phyloP scores from a whole-genome alignment of 1,284 basidiomycete species.

The Ceratobasidium sp. region DNA sequence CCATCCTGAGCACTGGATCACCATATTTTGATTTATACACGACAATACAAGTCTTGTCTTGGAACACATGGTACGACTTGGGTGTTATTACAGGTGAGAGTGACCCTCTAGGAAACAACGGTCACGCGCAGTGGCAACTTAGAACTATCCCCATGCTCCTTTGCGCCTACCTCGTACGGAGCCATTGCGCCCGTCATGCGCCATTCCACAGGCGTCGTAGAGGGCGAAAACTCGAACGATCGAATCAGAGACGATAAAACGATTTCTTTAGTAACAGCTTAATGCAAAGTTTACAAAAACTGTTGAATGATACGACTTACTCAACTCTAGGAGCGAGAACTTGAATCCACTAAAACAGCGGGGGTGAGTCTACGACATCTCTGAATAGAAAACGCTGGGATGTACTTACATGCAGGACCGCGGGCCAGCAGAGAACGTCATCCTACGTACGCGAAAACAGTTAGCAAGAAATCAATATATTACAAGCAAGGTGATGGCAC shows the following conservation, averaged over 20 bases:
- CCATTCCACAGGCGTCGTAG: background rate
- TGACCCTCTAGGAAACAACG: background rate
- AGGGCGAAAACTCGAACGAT: slow-evolving; percentile 20
- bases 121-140: background rate
- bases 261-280: background rate
- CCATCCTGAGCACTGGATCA: too few species aligned
- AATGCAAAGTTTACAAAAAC: background rate
- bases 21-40: too few species aligned
- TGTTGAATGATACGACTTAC: background rate
- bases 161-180: slow-evolving; percentile 7
- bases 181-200: slow-evolving; percentile 1
- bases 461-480: too few species aligned
- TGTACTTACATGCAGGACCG: slow-evolving; percentile 21
- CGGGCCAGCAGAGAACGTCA: slow-evolving; percentile 25
- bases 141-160: background rate
- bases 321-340: slow-evolving; percentile 23
- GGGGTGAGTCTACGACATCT: background rate
- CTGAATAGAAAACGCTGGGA: background rate
- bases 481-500: background rate
- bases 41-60: background rate
- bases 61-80: too few species aligned
- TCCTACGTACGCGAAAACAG: background rate
- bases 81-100: background rate
- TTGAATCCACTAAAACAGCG: slow-evolving; percentile 3
- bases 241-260: slow-evolving; percentile 2